A percentile compares a stretch with the other conserved stretches of the same genome.
Conservation (phyloP, 192 early-diverging fungal genomes). For the Spizellomyces sp. region DNA sequence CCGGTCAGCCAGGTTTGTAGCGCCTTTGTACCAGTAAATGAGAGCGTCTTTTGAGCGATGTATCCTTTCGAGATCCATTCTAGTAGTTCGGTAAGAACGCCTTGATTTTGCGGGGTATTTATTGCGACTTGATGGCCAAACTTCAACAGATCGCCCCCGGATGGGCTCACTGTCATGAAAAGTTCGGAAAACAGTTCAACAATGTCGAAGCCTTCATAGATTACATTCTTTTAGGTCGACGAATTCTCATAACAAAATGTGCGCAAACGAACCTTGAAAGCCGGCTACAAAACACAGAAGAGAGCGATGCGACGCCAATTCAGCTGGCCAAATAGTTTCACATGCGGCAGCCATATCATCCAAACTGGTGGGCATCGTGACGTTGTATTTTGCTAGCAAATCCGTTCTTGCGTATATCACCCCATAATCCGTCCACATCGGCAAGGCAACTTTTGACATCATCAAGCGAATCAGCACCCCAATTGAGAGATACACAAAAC, state of each 20-base stretch:
- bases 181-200: slow-evolving; percentile 19
- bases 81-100: background rate
- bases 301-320: slow-evolving; percentile 15
- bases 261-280: slow-evolving; percentile 5
- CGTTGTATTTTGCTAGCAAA: slow-evolving; percentile 27
- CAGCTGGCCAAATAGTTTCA: slow-evolving; percentile 1
- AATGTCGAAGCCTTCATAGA: background rate
- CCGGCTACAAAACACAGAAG: slow-evolving; percentile 28
- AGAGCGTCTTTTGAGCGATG: slow-evolving; percentile 5
- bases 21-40: slow-evolving; percentile 1
- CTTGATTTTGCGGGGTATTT: slow-evolving; percentile 4
- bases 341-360: slow-evolving; percentile 21
- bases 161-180: slow-evolving; percentile 6
- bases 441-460: slow-evolving; percentile 15
- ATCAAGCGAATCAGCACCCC: background rate
- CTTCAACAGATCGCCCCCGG: slow-evolving; percentile 4
- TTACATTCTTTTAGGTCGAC: background rate
- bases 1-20: slow-evolving; percentile 9
- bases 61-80: slow-evolving; percentile 11
- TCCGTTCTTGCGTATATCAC: slow-evolving; percentile 21
- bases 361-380: slow-evolving; percentile 6
- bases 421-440: slow-evolving; percentile 29
- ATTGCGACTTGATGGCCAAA: slow-evolving; percentile 13
- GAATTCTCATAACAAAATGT: background rate
- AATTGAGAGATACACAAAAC: background rate